Evolutionary conservation across 2,329 filamentous ascomycete genomes (phyloP), one percentile per base, ranked within the genome.

Genomic region (Phoma sp.): DNA sequence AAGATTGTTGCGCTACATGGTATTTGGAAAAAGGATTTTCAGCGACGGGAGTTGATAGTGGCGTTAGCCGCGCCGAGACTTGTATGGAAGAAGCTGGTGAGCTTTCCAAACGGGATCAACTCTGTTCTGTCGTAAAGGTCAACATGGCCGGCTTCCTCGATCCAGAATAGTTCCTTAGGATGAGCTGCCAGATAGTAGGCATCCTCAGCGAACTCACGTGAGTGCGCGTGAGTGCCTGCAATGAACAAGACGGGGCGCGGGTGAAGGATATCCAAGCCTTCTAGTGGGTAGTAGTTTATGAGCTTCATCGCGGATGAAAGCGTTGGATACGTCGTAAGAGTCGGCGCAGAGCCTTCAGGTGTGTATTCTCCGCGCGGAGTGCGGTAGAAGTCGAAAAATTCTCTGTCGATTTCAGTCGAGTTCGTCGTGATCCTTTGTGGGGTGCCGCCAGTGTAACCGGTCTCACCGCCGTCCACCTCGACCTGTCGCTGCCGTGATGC

Each of bases 91-190:
- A n/a, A n/a, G n/a, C n/a, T n/a, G n/a, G n/a, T n/a, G n/a, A n/a
- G n/a, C n/a, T n/a, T n/a, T n/a, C n/a, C n/a, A n/a, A n/a, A n/a
- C n/a, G n/a, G n/a, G n/a, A n/a, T n/a, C n/a, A n/a, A n/a, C n/a
- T n/a, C n/a, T n/a, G n/a, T n/a, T n/a, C n/a, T n/a, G 27, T 29
- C 27, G 9, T 29, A 29, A 10, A 29, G 27, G 27, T 29, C 27
- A 3, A 29, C 27, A 12, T 29, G 27, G 3, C 27, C 27, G 12
- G 72, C 69, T 2, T 69, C 63, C 0, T 67, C 41, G 0, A 77
- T 51, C 70, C 69, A 74, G 6, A 70, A 7, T 41, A 77, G 32
- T 57, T 77, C 74, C 62, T 76, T 77, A 7, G 75, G 75, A 52
- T 77, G 71, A 15, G n/a, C 68, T 43, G 61, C 69, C 29, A 35